Evolutionary conservation across 2,329 filamentous ascomycete genomes (phyloP), one percentile per base, ranked within the genome.

Genomic region (Calonectria henricotiae): DNA sequence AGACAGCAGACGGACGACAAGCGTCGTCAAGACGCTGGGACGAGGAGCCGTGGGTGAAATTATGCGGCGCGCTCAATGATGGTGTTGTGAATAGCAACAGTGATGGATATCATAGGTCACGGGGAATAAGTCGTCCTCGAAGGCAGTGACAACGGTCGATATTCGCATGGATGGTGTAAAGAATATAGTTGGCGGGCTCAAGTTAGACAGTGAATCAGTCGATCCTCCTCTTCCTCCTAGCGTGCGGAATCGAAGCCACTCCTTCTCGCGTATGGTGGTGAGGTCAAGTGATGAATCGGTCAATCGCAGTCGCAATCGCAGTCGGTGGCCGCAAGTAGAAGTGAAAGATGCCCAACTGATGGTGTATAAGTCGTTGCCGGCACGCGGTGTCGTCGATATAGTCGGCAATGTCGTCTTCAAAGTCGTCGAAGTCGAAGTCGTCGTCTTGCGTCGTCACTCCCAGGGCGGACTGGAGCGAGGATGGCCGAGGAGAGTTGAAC

Each of bases 21-120:
- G 71, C 75, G 74, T 72, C 75, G 67, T 68, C 47, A 69, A 71
- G 75, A 77, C 76, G 74, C 75, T 65, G 71, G 51, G 70, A 71
- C 65, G 39, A 55, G 41, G 37, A 47, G 20, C 49, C 46, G 39
- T 61, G 25, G 20, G 35, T 44, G 27, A 41, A 69, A 54, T 41
- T 27, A 55, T 44, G 62, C 44, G 15, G 11, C 66, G 15, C 37
- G 35, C 58, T 71, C 62, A 68, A 54, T 30, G 25, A 49, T 44
- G 5, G 43, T 32, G 20, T 63, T 58, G 41, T 67, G 39, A 27
- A 49, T 35, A 55, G 43, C 30, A 30, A 71, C 60, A 61, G 37
- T 37, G 61, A 41, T 37, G 35, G 27, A 27, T 37, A 17, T 65
- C 65, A 65, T 71, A 37, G 46, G 39, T 54, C 5, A 55, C 15